Evolutionary conservation across 2,329 filamentous ascomycete genomes (phyloP).

Genomic region (Aspergillus texensis): DNA sequence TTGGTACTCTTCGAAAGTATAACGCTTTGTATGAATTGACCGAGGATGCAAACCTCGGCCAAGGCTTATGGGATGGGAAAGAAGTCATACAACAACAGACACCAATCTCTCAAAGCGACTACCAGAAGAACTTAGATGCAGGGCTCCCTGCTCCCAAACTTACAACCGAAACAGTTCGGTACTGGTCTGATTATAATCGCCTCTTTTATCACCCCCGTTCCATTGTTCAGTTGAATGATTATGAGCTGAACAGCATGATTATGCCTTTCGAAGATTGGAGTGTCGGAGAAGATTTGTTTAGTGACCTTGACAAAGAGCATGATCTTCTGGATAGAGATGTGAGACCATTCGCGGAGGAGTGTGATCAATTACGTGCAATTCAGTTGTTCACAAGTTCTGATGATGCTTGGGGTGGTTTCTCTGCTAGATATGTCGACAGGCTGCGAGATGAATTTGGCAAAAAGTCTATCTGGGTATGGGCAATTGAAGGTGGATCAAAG

Average conservation of each 20-base stretch:
- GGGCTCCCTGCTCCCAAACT: slow-evolving; percentile 67
- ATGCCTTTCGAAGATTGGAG: slow-evolving; percentile 81
- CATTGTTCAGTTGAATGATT: slow-evolving; percentile 83
- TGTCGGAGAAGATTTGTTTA: slow-evolving; percentile 75
- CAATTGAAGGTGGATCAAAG: slow-evolving; percentile 66
- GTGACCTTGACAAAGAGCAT: slow-evolving; percentile 72
- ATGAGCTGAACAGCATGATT: slow-evolving; percentile 76
- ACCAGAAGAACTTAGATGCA: slow-evolving; percentile 77
- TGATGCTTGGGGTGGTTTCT: slow-evolving; percentile 81
- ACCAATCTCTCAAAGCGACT: slow-evolving; percentile 70
- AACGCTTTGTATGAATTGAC: slow-evolving; percentile 79
- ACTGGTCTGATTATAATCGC: slow-evolving; percentile 95
- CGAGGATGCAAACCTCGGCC: slow-evolving; percentile 38
- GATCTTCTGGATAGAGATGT: slow-evolving; percentile 91
- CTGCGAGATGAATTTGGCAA: slow-evolving; percentile 91
- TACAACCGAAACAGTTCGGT: slow-evolving; percentile 73
- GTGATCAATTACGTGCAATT: slow-evolving; percentile 86
- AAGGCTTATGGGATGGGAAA: slow-evolving; percentile 61
- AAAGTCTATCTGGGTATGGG: slow-evolving; percentile 84
- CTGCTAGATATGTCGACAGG: slow-evolving; percentile 71
- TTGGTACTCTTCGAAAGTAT: slow-evolving; percentile 83
- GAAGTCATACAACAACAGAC: slow-evolving; percentile 69
- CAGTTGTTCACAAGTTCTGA: slow-evolving; percentile 74
- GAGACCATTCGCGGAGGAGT: slow-evolving; percentile 86
- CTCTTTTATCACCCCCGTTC: slow-evolving; percentile 91